Evolutionary conservation across 2,329 filamentous ascomycete species (phyloP).

Genomic region (Biscogniauxia marginata): DNA sequence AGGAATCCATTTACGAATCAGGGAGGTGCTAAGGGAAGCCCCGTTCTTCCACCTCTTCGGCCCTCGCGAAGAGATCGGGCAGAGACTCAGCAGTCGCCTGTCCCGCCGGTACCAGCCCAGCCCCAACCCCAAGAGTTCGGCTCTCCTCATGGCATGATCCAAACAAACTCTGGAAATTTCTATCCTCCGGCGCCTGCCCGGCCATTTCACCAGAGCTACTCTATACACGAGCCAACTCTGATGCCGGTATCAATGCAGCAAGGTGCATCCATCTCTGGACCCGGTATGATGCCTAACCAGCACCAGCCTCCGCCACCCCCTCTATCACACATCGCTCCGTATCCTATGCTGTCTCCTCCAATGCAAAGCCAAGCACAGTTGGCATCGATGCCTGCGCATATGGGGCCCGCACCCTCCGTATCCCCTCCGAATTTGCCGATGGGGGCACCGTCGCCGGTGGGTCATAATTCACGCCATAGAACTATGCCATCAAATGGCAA

Average conservation of each 20-base stretch:
- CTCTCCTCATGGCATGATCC: conserved; percentile 27
- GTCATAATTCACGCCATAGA: conserved; percentile 30
- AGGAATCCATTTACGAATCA: conserved; percentile 36
- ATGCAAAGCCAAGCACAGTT: conserved; percentile 24
- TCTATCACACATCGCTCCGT: conserved; percentile 12
- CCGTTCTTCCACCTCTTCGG: conserved; percentile 37
- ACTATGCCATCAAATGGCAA: conserved; percentile 32
- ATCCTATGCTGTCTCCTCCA: conserved; percentile 27
- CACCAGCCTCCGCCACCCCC: conserved; percentile 18
- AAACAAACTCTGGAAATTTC: conserved; percentile 35
- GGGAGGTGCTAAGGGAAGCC: conserved; percentile 29
- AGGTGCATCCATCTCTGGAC: conserved; percentile 14
- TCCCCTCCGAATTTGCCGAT: conserved; percentile 26
- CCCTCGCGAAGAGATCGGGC: conserved; percentile 28
- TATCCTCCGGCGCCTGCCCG: conserved; percentile 36
- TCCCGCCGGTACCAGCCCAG: conserved; percentile 9
- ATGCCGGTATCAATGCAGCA: conserved; percentile 21
- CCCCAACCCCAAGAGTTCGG: conserved; percentile 29
- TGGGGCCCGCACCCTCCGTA: conserved; percentile 23
- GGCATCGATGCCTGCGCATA: conserved; percentile 25
- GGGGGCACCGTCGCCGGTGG: conserved; percentile 28
- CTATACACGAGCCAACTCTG: conserved; percentile 31
- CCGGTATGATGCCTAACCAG: conserved; percentile 20
- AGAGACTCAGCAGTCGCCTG: conserved; percentile 22
- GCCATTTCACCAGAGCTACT: conserved; percentile 37